Evolutionary conservation across 129 eudicot species (phyloP).

Genomic region (Tagetes erecta): DNA sequence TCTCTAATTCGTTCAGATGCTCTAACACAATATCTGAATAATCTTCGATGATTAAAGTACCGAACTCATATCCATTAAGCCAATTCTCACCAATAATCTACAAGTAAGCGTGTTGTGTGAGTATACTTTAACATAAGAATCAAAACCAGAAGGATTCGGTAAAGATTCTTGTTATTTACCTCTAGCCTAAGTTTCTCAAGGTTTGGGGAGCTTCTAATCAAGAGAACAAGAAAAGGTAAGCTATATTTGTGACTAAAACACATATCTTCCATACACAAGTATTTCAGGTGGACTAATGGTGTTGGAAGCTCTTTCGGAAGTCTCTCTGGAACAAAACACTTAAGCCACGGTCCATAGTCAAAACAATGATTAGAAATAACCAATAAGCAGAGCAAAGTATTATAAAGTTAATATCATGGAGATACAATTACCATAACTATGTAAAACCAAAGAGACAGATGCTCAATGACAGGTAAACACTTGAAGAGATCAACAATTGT

Average conservation of each 20-base stretch:
- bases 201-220: constrained; percentile 18
- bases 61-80: background rate
- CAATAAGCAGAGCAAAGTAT: background rate
- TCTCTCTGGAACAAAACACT: background rate
- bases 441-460: background rate
- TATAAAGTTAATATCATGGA: background rate
- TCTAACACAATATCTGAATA: constrained; percentile 12
- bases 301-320: constrained; percentile 9
- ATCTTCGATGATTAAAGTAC: background rate
- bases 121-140: background rate
- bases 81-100: background rate
- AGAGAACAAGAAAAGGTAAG: background rate
- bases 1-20: background rate
- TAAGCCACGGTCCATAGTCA: background rate
- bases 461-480: constrained; percentile 1
- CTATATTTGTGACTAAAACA: background rate
- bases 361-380: background rate
- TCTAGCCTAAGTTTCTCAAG: constrained; percentile 2
- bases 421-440: constrained; percentile 4
- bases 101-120: background rate
- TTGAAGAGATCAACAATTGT: constrained; percentile 4
- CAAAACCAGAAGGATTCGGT: background rate
- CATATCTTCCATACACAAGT: background rate
- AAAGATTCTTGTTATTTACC: background rate
- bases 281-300: background rate